A percentile compares a stretch with the other conserved stretches of the same genome.
Evolutionary conservation across 2,329 filamentous ascomycete species (phyloP).

Genomic region (Cyclaneusma minus): DNA sequence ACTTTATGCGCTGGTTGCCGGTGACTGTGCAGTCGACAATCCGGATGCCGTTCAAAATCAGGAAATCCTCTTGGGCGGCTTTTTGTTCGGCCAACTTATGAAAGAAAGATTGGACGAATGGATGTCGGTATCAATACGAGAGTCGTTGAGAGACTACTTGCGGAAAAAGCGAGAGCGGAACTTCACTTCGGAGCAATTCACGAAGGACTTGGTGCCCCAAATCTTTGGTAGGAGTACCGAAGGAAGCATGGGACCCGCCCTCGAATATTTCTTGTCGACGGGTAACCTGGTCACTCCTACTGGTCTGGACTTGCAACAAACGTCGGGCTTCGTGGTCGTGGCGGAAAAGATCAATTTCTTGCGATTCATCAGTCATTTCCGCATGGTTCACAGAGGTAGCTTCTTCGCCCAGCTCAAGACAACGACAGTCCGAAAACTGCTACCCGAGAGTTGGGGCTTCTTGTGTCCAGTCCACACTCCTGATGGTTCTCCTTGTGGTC

Average conservation of each 20-base stretch:
- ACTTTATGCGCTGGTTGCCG: constrained; percentile 81
- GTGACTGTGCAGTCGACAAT: constrained; percentile 87
- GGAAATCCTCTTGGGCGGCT: constrained; percentile 83
- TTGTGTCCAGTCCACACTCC: constrained; percentile 95
- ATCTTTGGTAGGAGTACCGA: constrained; percentile 75
- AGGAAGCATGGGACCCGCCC: constrained; percentile 67
- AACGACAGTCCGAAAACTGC: constrained; percentile 84
- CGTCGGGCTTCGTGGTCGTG: constrained; percentile 88
- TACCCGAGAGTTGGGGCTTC: constrained; percentile 97
- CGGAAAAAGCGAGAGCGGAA: constrained; percentile 43
- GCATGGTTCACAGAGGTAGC: constrained; percentile 96
- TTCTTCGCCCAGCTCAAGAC: constrained; percentile 98
- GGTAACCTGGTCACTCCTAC: constrained; percentile 86
- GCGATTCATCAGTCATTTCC: constrained; percentile 96
- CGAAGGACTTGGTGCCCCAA: constrained; percentile 61
- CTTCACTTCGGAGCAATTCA: constrained; percentile 65
- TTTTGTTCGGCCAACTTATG: constrained; percentile 86
- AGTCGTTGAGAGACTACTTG: constrained; percentile 39
- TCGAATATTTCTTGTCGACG: constrained; percentile 94
- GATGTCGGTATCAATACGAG: constrained; percentile 39
- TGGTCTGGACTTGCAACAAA: constrained; percentile 86
- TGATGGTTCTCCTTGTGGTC: constrained; percentile 85
- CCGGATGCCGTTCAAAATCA: constrained; percentile 95
- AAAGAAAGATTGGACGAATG: constrained; percentile 93
- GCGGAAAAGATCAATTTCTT: constrained; percentile 99